phyloP scores from a whole-genome alignment of 306 rosid species.

The Pterocarpus macrocarpus region DNA sequence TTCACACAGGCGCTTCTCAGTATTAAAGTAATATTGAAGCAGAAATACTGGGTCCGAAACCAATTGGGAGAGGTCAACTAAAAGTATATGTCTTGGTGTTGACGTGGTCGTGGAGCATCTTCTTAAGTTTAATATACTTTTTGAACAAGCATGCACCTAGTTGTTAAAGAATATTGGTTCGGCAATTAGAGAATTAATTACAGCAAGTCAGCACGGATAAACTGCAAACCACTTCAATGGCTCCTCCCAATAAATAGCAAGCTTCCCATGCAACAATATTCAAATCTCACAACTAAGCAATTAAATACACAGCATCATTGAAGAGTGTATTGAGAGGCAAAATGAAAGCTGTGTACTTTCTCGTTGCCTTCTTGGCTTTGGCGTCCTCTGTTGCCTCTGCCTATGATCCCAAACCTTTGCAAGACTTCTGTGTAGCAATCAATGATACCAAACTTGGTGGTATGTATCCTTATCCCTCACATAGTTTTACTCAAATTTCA shows the following conservation, averaged over 20 bases:
- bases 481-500: too few relatives aligned
- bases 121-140: neutral
- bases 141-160: neutral
- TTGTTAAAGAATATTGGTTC: conserved; percentile 28
- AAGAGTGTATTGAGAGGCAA: neutral
- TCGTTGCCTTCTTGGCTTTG: conserved; percentile 11
- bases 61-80: too few relatives aligned
- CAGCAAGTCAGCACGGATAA: too few relatives aligned
- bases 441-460: conserved; percentile 24
- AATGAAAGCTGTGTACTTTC: conserved; percentile 22
- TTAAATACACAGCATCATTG: neutral
- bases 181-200: too few relatives aligned
- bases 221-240: neutral
- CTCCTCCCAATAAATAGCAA: conserved; percentile 17
- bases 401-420: conserved; percentile 14
- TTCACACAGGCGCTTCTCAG: neutral
- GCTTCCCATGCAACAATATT: neutral
- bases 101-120: too few relatives aligned
- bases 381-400: conserved; percentile 9
- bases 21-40: neutral
- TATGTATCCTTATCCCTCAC: neutral
- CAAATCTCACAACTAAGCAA: neutral
- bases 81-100: too few relatives aligned
- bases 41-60: too few relatives aligned
- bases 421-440: conserved; percentile 23